Conservation (phyloP, 164 flowering plant species). For the Houttuynia cordata region DNA sequence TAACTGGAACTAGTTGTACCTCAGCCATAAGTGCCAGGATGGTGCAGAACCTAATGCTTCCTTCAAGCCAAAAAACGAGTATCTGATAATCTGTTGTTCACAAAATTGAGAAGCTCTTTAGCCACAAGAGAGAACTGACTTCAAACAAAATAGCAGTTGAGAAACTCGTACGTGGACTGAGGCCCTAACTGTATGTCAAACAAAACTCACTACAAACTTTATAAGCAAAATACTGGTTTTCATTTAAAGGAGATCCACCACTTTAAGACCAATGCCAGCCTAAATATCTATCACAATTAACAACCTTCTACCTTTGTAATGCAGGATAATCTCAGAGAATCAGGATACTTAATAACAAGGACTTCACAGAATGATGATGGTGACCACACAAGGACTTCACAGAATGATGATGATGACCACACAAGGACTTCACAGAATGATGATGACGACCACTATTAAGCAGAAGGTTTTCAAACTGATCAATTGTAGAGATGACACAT, state of each 20-base stretch:
- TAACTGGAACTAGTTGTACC: conserved; percentile 27
- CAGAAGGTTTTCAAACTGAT: too few relatives aligned
- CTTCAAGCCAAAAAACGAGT: conserved; percentile 84
- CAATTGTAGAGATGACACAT: too few relatives aligned
- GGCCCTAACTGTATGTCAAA: too few relatives aligned
- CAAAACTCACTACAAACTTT: too few relatives aligned
- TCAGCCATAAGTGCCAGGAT: conserved; percentile 88
- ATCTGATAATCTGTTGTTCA: conserved; percentile 56
- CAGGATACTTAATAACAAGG: neutral
- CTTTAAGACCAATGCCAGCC: too few relatives aligned
- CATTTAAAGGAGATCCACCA: too few relatives aligned
- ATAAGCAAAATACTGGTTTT: too few relatives aligned
- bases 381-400: too few relatives aligned
- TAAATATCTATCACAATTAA: neutral
- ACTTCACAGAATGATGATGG: too few relatives aligned
- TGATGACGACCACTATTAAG: too few relatives aligned
- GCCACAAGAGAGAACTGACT: neutral
- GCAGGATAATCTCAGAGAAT: neutral
- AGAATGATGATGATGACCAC: too few relatives aligned
- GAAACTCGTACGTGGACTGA: neutral
- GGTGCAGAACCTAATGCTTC: conserved; percentile 83
- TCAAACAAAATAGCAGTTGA: neutral
- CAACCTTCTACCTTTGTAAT: neutral
- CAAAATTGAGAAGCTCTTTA: neutral
- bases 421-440: too few relatives aligned